Percentiles rank a stretch among this genome's conserved stretches.
These are phyloP conservation scores for Rhizophagus sp. DNA, from an alignment of 192 early-diverging fungal genomes.

Conservation along the genomic window DNA sequence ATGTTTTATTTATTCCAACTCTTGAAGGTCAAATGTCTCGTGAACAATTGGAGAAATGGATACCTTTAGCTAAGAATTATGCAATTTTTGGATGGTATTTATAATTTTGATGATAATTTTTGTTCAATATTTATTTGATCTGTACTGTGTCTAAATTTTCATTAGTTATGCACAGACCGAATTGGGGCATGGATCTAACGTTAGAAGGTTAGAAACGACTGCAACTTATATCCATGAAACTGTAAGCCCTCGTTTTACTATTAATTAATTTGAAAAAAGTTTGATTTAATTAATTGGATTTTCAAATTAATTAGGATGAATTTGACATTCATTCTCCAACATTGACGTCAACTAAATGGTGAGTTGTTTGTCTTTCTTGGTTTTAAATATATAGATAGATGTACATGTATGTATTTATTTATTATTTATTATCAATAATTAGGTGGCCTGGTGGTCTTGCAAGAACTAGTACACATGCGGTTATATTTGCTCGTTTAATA, in stretches of 20 bases:
- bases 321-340: constrained; percentile 78
- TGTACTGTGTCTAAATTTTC: neutral
- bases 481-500: constrained; percentile 77
- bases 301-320: constrained; percentile 52
- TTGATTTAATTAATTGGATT: neutral
- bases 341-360: constrained; percentile 80
- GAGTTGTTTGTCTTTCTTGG: constrained; percentile 5
- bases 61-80: constrained; percentile 55
- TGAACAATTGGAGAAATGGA: constrained; percentile 43
- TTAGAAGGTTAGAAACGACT: constrained; percentile 82
- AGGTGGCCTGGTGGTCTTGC: constrained; percentile 84
- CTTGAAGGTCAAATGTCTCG: constrained; percentile 41
- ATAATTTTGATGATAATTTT: neutral
- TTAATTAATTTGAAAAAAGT: neutral
- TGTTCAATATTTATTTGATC: neutral
- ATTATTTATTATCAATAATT: neutral
- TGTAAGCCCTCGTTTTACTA: neutral
- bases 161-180: constrained; percentile 60
- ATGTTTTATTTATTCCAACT: constrained; percentile 41
- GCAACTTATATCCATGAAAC: constrained; percentile 76
- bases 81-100: constrained; percentile 62
- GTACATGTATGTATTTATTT: too few species aligned
- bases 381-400: too few species aligned
- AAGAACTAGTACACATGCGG: constrained; percentile 71
- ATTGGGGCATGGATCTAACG: constrained; percentile 72